phyloP scores from a whole-genome alignment of 129 eudicot species.

The Artemisia argyi region DNA sequence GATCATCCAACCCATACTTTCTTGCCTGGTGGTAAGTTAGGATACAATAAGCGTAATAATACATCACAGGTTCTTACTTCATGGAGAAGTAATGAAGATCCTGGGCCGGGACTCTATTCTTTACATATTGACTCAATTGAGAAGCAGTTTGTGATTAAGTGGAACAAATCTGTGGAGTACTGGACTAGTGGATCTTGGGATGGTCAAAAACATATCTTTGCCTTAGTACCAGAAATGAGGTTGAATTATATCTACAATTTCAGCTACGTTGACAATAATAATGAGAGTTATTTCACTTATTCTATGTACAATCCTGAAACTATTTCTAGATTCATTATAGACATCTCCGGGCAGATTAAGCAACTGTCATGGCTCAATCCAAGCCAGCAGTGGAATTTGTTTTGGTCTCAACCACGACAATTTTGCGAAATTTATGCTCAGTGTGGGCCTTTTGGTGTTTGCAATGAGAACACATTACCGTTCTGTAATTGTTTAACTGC shows the following conservation, averaged over 20 bases:
- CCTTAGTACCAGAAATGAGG: constrained; percentile 16
- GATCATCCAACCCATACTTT: constrained; percentile 51
- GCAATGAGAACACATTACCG: constrained; percentile 27
- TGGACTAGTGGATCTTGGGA: constrained; percentile 45
- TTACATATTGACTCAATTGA: constrained; percentile 16
- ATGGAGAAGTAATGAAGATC: constrained; percentile 46
- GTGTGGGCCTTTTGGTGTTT: constrained; percentile 56
- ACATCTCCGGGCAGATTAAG: constrained; percentile 46
- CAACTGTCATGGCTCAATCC: constrained; percentile 28
- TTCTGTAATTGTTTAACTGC: constrained; percentile 46
- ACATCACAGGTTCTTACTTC: constrained; percentile 36
- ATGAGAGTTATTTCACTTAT: constrained; percentile 55
- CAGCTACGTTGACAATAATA: constrained; percentile 41
- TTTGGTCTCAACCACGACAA: constrained; percentile 51
- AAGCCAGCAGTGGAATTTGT: constrained; percentile 28
- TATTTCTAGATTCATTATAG: constrained; percentile 33
- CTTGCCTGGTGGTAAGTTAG: constrained; percentile 41
- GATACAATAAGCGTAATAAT: constrained; percentile 28
- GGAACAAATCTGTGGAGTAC: constrained; percentile 21
- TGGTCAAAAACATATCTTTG: constrained; percentile 21
- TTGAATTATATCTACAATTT: constrained; percentile 9
- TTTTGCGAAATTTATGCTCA: constrained; percentile 40
- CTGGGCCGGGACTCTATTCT: constrained; percentile 34
- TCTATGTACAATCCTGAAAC: constrained; percentile 13
- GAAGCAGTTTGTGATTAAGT: background rate